Percentiles rank a stretch among this genome's conserved stretches.
Conservation (phyloP, 2,329 filamentous ascomycete genomes). For the Fusarium sp. region DNA sequence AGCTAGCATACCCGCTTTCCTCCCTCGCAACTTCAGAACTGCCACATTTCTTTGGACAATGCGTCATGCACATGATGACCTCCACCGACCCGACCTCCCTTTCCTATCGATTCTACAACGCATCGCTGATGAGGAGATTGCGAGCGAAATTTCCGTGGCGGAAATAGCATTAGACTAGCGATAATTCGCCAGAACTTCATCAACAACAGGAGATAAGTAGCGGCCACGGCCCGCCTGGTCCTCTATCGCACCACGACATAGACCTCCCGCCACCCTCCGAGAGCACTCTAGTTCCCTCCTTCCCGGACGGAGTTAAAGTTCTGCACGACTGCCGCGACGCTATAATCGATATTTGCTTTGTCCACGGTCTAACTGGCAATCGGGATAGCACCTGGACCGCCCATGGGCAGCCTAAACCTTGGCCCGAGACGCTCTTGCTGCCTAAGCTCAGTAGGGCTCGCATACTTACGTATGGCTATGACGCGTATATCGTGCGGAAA, state of each 20-base stretch:
- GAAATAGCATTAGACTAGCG: not conserved
- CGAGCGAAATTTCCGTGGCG: not conserved
- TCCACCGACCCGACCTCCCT: not conserved
- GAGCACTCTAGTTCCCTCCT: not conserved
- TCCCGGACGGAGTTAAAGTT: slow-evolving; percentile 24
- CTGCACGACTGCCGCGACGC: slow-evolving; percentile 15
- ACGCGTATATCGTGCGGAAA: slow-evolving; percentile 43
- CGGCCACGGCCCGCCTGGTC: not conserved
- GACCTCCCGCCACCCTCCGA: not conserved
- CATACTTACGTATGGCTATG: slow-evolving; percentile 56
- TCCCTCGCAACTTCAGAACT: not conserved
- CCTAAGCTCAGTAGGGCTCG: slow-evolving; percentile 46
- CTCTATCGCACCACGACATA: not conserved
- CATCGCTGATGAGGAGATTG: not conserved
- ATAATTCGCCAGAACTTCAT: not conserved
- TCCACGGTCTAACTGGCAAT: slow-evolving; percentile 56
- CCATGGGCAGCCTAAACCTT: slow-evolving; percentile 42
- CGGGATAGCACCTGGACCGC: slow-evolving; percentile 54
- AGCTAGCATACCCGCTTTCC: not conserved
- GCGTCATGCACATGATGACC: not conserved
- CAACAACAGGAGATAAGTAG: not conserved
- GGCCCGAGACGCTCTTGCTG: slow-evolving; percentile 51
- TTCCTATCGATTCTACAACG: not conserved
- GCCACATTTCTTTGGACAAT: not conserved
- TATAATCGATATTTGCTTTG: slow-evolving; percentile 49